Evolutionary conservation across 805 yeast genomes (phyloP).

Genomic region (Lipomyces kockii): DNA sequence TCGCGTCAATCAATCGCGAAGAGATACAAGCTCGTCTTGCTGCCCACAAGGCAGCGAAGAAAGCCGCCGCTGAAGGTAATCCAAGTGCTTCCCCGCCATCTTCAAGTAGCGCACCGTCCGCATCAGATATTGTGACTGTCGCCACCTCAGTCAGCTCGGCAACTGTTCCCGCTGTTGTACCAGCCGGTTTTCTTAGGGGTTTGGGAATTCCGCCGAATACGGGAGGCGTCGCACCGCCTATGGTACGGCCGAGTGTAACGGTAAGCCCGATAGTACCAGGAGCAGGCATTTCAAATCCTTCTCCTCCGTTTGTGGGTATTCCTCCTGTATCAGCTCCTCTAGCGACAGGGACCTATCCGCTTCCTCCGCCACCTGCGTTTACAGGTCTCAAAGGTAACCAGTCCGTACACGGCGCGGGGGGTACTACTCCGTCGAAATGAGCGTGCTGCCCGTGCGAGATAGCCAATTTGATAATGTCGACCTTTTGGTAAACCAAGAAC

Average conservation of each 20-base stretch:
- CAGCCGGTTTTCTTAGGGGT: neutral
- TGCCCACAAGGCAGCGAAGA: constrained; percentile 28
- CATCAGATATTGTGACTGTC: neutral
- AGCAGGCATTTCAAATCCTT: neutral
- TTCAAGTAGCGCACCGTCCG: neutral
- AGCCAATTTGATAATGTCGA: neutral
- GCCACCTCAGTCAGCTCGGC: neutral
- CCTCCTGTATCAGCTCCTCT: neutral
- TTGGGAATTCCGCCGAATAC: neutral
- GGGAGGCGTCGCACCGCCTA: neutral
- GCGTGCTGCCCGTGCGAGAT: neutral
- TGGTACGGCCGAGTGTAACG: neutral
- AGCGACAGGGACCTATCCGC: neutral
- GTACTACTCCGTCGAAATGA: neutral
- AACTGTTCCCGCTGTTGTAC: neutral
- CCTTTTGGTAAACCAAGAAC: neutral
- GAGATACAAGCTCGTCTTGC: constrained; percentile 25
- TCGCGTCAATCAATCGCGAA: constrained; percentile 18
- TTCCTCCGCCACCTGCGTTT: neutral
- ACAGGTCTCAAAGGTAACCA: neutral
- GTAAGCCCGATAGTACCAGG: neutral
- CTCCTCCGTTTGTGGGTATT: neutral
- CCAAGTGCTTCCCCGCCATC: neutral
- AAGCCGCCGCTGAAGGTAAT: constrained; percentile 6
- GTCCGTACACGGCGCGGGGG: neutral